Base-by-base conservation (phyloP, 805 yeast genomes). In the Candida ortonii region DNA sequence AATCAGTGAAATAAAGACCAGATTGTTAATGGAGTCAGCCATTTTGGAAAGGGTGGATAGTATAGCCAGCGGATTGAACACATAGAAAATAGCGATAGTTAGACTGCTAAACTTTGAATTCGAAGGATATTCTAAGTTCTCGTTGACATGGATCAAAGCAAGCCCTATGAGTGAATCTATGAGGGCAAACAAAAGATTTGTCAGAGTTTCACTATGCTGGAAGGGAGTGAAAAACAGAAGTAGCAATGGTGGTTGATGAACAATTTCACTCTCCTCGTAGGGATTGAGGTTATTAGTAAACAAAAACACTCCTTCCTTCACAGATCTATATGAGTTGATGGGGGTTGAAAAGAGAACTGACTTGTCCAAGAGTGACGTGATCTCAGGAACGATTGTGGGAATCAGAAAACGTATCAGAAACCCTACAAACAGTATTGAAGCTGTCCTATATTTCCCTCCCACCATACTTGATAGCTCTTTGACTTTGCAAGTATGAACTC, bases 231-330 rank as follows among this genome's bases (percentile, higher is more conserved):
- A 67, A 1, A 76, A 39, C 3, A 68, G 61, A 22, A 86, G 69
- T 15, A 90, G 50, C 13, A 88, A 53, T 3, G 96, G 96, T 3
- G 95, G 78, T 48, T 87, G 95, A 58, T 87, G 90, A 22, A 82
- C 81, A 12, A 88, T 78, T 16, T 94, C 94, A 7, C 97, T 96
- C 41, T 76, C 76, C 12, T 44, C 42, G 51, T 87, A 90, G 7
- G 87, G 77, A 29, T 78, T 70, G 32, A 83, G 65, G 14, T 68
- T 69, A 47, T 78, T 71, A 3, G 66, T 55, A 36, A 76, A 60
- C 32, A 84, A 68, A 46, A 72, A 84, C 8, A 84, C 62, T 9
- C 89, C 89, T 53, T 84, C 94, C 46, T 68, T 59, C 25, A 84
- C 53, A 24, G 76, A 67, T 49, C 76, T 70, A 59, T 70, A 83